phyloP scores from a whole-genome alignment of 2,329 filamentous ascomycete species.

The Sphaerulina vaccinii region DNA sequence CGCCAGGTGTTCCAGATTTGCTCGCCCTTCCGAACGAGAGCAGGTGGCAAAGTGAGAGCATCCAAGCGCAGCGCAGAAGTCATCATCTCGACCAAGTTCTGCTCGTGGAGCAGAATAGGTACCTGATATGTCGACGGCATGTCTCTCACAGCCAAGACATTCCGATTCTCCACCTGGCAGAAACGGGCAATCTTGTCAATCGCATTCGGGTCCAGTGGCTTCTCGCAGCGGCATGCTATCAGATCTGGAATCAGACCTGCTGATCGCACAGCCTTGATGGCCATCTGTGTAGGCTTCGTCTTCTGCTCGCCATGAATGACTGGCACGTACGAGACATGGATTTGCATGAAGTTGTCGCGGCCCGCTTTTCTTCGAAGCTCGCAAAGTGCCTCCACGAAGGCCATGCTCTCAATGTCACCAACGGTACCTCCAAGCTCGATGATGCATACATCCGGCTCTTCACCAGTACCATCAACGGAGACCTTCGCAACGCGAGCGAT shows the following conservation, averaged over 20 bases:
- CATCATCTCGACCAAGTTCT: conserved; percentile 71
- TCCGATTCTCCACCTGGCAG: conserved; percentile 81
- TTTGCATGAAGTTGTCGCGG: conserved; percentile 79
- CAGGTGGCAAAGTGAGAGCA: conserved; percentile 46
- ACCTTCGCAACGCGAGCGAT: conserved; percentile 81
- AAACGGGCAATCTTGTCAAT: conserved; percentile 84
- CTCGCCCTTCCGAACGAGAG: conserved; percentile 61
- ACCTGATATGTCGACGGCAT: conserved; percentile 92
- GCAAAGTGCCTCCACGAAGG: conserved; percentile 82
- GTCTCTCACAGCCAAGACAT: conserved; percentile 84
- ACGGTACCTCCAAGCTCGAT: conserved; percentile 70
- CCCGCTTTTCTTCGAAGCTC: conserved; percentile 73
- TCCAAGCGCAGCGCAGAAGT: conserved; percentile 65
- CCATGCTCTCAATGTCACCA: conserved; percentile 81
- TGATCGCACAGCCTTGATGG: conserved; percentile 79
- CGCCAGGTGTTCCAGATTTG: conserved; percentile 80
- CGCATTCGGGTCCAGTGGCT: conserved; percentile 68
- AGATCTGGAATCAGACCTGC: conserved; percentile 65
- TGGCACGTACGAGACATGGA: conserved; percentile 86
- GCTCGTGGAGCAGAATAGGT: conserved; percentile 82
- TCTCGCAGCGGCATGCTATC: conserved; percentile 89
- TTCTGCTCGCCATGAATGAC: conserved; percentile 78
- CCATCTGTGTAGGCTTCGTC: conserved; percentile 94
- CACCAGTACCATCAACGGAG: conserved; percentile 79
- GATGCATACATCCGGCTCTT: conserved; percentile 88